Evolutionary conservation across 768 basidiomycete genomes (phyloP), one percentile per base, ranked within the genome.

Genomic region (Baorangia bicolor): DNA sequence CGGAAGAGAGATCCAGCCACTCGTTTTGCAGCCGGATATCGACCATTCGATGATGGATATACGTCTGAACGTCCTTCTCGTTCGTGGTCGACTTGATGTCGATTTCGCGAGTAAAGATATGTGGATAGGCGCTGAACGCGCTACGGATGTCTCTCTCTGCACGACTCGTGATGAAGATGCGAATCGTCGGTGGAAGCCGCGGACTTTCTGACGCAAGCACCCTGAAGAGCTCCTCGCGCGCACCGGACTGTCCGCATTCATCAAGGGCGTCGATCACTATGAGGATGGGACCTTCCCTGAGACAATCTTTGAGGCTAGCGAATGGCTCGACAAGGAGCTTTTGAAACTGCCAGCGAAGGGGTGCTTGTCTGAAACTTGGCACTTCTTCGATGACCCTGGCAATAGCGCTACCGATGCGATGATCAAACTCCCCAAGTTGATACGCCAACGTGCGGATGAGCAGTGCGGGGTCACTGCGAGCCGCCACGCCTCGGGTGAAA

Each of bases 221-320:
- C n/a, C 25, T 57, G 23, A 74, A 54, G 18, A 74, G 61, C n/a
- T 65, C 68, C 23, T 66, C 61, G 16, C 72, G 64, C 9, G 59
- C 52, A 5, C 39, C 21, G 4, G 64, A 60, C 18, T 61, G 59
- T 14, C 57, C 60, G 23, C 73, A 75, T 55, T 74, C 74, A 39
- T 74, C 74, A 1, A 74, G 60, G 4, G 70, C 72, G 30, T 74
- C 73, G 49, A 74, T 72, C n/a, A 75, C 49, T 11, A 75, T 34
- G 18, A 74, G 48, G 27, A 69, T 61, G 7, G 70, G 69, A 0
- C 71, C 71, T 35, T 55, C 65, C 55, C 52, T 56, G 59, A 48
- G 50, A 60, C 41, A 55, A 52, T 62, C 58, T 6, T 38, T 18
- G 34, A 62, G 20, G 23, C 49, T 49, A n/a, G 58, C 41, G 16